These are phyloP conservation scores for Magnolia officinalis DNA, from an alignment of 164 flowering plant species.

Conservation along the genomic window DNA sequence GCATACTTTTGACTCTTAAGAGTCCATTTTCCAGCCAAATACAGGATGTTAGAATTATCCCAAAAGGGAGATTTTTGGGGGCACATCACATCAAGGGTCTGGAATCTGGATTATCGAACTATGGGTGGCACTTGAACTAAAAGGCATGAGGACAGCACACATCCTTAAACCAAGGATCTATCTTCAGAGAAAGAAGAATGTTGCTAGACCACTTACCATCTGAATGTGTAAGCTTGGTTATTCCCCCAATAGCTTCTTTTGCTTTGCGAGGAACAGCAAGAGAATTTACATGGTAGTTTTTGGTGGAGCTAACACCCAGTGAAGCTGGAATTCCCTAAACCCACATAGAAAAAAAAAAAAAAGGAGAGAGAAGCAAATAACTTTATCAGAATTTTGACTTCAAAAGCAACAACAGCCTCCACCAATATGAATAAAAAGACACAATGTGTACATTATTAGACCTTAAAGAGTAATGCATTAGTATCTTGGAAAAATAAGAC, in stretches of 20 bases:
- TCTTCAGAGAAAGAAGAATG: background rate
- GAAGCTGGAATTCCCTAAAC: slow-evolving; percentile 92
- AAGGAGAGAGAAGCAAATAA: slow-evolving; percentile 2
- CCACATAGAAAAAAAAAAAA: background rate
- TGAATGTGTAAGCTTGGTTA: slow-evolving; percentile 85
- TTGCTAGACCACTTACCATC: slow-evolving; percentile 60
- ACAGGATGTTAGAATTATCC: too few species aligned
- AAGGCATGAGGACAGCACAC: too few species aligned
- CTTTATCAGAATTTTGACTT: background rate
- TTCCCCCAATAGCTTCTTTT: slow-evolving; percentile 99
- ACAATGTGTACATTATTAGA: slow-evolving; percentile 18
- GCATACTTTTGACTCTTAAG: too few species aligned
- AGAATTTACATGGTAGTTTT: slow-evolving; percentile 84
- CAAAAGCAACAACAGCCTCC: slow-evolving; percentile 3
- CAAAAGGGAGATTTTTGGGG: too few species aligned
- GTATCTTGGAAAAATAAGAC: slow-evolving; percentile 99
- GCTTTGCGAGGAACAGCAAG: slow-evolving; percentile 99
- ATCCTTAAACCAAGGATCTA: too few species aligned
- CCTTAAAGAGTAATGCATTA: slow-evolving; percentile 96
- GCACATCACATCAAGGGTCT: too few species aligned
- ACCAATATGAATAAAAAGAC: slow-evolving; percentile 6
- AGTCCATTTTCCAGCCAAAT: too few species aligned
- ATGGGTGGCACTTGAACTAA: too few species aligned
- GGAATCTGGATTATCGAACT: too few species aligned
- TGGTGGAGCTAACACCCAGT: slow-evolving; percentile 83